These are phyloP conservation scores for Blastocystis sp. DNA, from an alignment of 352 stramenopile genomes.

Conservation along the genomic window DNA sequence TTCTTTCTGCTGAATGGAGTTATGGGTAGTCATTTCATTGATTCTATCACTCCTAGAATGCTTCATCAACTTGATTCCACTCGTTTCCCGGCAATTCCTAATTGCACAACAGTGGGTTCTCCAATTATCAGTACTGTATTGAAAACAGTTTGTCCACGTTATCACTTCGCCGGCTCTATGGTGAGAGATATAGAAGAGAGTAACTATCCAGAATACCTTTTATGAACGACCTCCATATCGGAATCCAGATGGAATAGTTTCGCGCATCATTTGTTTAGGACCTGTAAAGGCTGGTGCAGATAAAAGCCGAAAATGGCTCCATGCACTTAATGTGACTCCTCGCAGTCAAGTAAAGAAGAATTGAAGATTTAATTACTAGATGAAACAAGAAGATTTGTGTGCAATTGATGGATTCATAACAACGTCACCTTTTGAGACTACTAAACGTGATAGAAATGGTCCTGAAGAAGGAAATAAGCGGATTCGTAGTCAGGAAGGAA, in stretches of 20 bases:
- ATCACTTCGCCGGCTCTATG: conserved; percentile 59
- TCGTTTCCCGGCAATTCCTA: conserved; percentile 31
- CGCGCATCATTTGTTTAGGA: conserved; percentile 50
- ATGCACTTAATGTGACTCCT: conserved; percentile 41
- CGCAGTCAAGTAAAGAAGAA: not conserved
- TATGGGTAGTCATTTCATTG: not conserved
- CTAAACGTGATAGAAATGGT: not conserved
- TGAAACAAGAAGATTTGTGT: not conserved
- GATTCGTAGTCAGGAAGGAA: not conserved
- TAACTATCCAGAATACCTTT: conserved; percentile 31
- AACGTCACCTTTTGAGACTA: not conserved
- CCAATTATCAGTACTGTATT: conserved; percentile 28
- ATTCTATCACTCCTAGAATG: not conserved
- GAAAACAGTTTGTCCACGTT: conserved; percentile 6
- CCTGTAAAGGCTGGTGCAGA: conserved; percentile 40
- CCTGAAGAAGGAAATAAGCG: not conserved
- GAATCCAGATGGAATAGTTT: conserved; percentile 5
- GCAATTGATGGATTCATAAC: not conserved
- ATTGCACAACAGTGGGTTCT: not conserved
- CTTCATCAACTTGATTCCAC: conserved; percentile 5
- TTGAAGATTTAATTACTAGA: not conserved
- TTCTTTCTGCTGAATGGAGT: conserved; percentile 47
- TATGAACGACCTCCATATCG: conserved; percentile 65
- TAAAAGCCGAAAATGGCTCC: conserved; percentile 66
- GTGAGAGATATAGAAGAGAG: not conserved